These are phyloP conservation scores for Puccinia coronata DNA, from an alignment of 1,284 basidiomycete species.

Conservation along the genomic window DNA sequence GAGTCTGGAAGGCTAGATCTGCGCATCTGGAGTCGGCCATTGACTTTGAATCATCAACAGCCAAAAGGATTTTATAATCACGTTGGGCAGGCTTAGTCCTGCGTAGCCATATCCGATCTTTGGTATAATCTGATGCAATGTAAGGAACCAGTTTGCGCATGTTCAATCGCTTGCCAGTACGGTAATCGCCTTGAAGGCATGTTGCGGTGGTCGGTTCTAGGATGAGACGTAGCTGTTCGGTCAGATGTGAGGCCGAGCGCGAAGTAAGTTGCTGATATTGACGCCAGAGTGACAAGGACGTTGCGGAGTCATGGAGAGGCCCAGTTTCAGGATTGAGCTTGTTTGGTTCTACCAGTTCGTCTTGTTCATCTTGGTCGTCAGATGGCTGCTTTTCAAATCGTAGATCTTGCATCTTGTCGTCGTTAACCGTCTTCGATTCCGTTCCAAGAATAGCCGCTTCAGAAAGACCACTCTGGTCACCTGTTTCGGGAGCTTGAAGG, in stretches of 20 bases:
- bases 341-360: background rate
- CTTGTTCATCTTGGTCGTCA: constrained; percentile 62
- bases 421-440: constrained; percentile 52
- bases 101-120: constrained; percentile 98
- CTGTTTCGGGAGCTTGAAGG: constrained; percentile 55
- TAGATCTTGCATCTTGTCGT: constrained; percentile 68
- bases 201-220: constrained; percentile 93
- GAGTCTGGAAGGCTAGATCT: constrained; percentile 90
- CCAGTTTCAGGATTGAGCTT: constrained; percentile 6
- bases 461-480: constrained; percentile 64
- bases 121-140: constrained; percentile 98
- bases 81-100: constrained; percentile 88
- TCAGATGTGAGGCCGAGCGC: constrained; percentile 62
- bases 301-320: background rate
- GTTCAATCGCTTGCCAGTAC: constrained; percentile 95
- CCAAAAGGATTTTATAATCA: constrained; percentile 93
- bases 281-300: constrained; percentile 57
- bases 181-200: constrained; percentile 92
- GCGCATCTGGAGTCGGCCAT: constrained; percentile 94
- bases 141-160: constrained; percentile 99
- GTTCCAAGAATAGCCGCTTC: constrained; percentile 33
- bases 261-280: constrained; percentile 46
- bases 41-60: constrained; percentile 92
- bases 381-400: constrained; percentile 65
- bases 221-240: constrained; percentile 95